A percentile compares a stretch with the other conserved stretches of the same genome.
These are phyloP conservation scores for Dictyostelium brefeldianum DNA, from an alignment of 78 protist genomes.

Conservation along the genomic window DNA sequence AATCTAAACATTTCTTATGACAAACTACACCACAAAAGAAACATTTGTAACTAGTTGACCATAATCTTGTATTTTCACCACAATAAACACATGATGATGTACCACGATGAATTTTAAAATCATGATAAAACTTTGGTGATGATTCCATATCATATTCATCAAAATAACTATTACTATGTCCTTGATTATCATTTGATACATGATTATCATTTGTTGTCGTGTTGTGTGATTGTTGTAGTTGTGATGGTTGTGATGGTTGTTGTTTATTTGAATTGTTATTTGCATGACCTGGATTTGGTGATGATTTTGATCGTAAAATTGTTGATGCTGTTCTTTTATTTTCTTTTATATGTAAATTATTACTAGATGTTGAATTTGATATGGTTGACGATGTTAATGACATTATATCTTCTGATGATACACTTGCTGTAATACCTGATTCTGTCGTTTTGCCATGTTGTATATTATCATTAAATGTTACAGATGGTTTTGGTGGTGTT, in stretches of 20 bases:
- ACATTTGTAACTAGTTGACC: constrained; percentile 16
- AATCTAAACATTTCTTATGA: constrained; percentile 70
- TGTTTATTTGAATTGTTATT: background rate
- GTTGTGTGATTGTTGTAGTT: background rate
- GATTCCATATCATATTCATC: background rate
- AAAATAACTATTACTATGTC: background rate
- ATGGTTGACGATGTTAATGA: constrained; percentile 3
- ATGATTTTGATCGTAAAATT: constrained; percentile 33
- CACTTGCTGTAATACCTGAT: background rate
- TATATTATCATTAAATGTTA: background rate
- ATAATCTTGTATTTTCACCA: constrained; percentile 31
- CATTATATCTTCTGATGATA: constrained; percentile 26
- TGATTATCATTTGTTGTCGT: too few species aligned
- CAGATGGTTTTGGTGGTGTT: constrained; percentile 22
- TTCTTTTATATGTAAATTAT: background rate
- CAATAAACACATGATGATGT: constrained; percentile 52
- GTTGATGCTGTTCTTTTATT: constrained; percentile 35
- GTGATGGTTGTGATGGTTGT: background rate
- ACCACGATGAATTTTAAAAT: constrained; percentile 29
- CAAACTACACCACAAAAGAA: constrained; percentile 59
- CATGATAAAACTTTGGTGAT: constrained; percentile 28
- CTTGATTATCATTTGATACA: too few species aligned
- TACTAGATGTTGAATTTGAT: background rate
- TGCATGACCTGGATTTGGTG: constrained; percentile 16
- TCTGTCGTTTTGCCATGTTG: background rate